A percentile compares a stretch with the other conserved stretches of the same genome.
Evolutionary conservation across 2,329 filamentous ascomycete genomes (phyloP).

Genomic region (Cercospora sp.): DNA sequence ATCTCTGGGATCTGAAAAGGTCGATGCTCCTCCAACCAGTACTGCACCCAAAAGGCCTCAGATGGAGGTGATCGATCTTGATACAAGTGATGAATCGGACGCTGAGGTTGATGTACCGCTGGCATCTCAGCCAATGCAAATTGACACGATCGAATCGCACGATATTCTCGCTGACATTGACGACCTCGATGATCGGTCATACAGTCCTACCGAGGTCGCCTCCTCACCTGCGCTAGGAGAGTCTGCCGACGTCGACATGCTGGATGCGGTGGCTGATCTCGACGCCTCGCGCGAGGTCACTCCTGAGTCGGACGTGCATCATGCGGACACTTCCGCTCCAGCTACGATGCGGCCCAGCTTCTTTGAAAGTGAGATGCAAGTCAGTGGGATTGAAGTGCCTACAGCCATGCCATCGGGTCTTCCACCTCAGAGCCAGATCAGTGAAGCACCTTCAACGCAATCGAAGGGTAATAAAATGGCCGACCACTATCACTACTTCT

Average conservation of each 20-base stretch:
- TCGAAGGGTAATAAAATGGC: neutral
- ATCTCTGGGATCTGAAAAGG: constrained; percentile 4
- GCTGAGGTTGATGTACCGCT: constrained; percentile 8
- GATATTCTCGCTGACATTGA: constrained; percentile 2
- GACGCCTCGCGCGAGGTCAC: neutral
- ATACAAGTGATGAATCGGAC: constrained; percentile 30
- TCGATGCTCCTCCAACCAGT: constrained; percentile 2
- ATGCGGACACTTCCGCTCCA: constrained; percentile 9
- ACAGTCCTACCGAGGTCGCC: constrained; percentile 9
- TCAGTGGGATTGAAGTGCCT: neutral
- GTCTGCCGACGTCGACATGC: constrained; percentile 10
- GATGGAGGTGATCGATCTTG: constrained; percentile 30
- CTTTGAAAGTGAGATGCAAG: constrained; percentile 18
- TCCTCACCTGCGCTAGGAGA: constrained; percentile 6
- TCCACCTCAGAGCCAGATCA: neutral
- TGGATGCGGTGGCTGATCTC: neutral
- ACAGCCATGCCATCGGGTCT: neutral
- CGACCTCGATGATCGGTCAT: neutral
- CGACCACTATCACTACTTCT: constrained; percentile 20
- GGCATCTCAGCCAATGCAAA: neutral
- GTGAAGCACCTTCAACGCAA: constrained; percentile 10
- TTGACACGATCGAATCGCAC: neutral
- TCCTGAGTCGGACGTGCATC: neutral
- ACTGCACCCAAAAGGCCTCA: constrained; percentile 17
- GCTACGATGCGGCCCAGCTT: constrained; percentile 9